Evolutionary conservation across 2,329 filamentous ascomycete species (phyloP).

Genomic region (Nakataea oryzae): DNA sequence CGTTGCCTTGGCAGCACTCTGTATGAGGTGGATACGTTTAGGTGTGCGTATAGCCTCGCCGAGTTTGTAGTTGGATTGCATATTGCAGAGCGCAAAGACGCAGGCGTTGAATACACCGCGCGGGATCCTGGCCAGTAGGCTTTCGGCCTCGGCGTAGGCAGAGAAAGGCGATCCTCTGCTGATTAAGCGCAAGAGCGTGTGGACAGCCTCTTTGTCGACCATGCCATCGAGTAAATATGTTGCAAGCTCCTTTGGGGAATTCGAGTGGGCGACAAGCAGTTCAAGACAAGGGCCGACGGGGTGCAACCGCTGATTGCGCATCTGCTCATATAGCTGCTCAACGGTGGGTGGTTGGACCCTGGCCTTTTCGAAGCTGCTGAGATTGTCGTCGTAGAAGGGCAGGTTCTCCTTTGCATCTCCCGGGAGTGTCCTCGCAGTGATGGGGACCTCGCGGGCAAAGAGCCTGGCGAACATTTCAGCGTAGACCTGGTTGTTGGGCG

Average conservation of each 20-base stretch:
- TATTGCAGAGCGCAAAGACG: constrained; percentile 36
- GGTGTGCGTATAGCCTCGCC: neutral
- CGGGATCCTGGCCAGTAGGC: constrained; percentile 14
- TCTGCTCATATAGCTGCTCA: constrained; percentile 46
- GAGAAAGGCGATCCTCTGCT: neutral
- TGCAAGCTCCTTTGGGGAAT: constrained; percentile 33
- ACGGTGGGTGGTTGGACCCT: constrained; percentile 50
- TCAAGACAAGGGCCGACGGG: constrained; percentile 40
- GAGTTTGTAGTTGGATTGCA: constrained; percentile 17
- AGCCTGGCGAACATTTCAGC: constrained; percentile 52
- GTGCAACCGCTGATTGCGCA: constrained; percentile 37
- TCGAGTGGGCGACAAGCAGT: constrained; percentile 44
- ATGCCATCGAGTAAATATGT: constrained; percentile 37
- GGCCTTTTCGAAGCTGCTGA: constrained; percentile 54
- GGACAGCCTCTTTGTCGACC: constrained; percentile 11
- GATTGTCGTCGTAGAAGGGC: constrained; percentile 44
- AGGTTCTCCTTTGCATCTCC: constrained; percentile 50
- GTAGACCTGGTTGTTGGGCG: constrained; percentile 36
- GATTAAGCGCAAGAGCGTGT: constrained; percentile 4
- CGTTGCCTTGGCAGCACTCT: neutral
- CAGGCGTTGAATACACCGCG: constrained; percentile 35
- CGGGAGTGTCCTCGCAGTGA: constrained; percentile 27
- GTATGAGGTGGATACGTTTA: neutral
- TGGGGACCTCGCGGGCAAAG: constrained; percentile 19
- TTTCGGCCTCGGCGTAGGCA: neutral